Evolutionary conservation across 371 early-diverging fungal genomes (phyloP).

Genomic region (Nematocida major): DNA sequence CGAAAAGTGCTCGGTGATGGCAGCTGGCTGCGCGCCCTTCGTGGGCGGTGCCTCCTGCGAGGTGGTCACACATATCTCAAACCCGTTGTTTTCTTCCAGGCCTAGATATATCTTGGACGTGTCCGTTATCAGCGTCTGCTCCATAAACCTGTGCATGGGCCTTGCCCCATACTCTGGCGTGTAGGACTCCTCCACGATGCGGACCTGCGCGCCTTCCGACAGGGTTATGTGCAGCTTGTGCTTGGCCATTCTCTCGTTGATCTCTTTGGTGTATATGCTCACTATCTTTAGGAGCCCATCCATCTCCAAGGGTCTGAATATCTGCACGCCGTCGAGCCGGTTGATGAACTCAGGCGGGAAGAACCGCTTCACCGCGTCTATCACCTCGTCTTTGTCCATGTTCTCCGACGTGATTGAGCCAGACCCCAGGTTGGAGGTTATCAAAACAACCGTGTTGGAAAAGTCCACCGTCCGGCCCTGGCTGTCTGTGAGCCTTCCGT

Average conservation of each 20-base stretch:
- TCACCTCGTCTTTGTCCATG: slow-evolving; percentile 65
- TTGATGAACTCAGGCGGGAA: slow-evolving; percentile 79
- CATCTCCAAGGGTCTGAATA: slow-evolving; percentile 70
- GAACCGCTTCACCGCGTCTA: slow-evolving; percentile 69
- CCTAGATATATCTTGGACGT: slow-evolving; percentile 67
- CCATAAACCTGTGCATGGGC: slow-evolving; percentile 71
- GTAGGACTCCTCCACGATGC: slow-evolving; percentile 68
- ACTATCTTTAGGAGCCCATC: slow-evolving; percentile 68
- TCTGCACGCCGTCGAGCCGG: slow-evolving; percentile 73
- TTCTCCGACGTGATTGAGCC: slow-evolving; percentile 62
- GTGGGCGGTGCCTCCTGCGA: neutral
- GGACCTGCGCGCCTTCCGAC: slow-evolving; percentile 67
- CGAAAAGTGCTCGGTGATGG: neutral
- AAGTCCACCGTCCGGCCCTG: slow-evolving; percentile 72
- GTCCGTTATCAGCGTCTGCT: slow-evolving; percentile 70
- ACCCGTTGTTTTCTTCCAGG: neutral
- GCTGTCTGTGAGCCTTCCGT: slow-evolving; percentile 75
- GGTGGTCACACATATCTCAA: neutral
- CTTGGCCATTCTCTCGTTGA: slow-evolving; percentile 69
- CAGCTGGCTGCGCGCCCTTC: neutral
- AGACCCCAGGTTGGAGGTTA: slow-evolving; percentile 74
- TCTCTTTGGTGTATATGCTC: slow-evolving; percentile 67
- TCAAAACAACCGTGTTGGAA: slow-evolving; percentile 72
- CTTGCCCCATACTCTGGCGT: slow-evolving; percentile 74
- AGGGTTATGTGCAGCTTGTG: slow-evolving; percentile 68